Percentiles rank a stretch among this genome's conserved stretches.
Evolutionary conservation across 2,329 filamentous ascomycete species (phyloP).

Genomic region (Pseudodiploospora longispora): DNA sequence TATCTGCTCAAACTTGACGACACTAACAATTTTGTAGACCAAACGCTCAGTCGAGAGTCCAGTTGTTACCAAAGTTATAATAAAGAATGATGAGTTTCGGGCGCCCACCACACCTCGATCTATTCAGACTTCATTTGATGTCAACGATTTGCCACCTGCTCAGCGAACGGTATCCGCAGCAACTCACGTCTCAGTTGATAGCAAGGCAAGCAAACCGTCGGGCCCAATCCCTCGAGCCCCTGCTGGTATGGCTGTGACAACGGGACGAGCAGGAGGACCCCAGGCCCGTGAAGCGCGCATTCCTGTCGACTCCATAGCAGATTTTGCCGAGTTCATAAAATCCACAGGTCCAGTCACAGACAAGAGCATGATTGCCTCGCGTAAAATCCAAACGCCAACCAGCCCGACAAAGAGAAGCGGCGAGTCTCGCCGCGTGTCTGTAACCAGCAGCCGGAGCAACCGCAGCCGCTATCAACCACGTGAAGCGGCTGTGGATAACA

Average conservation of each 20-base stretch:
- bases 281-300: slow-evolving; percentile 65
- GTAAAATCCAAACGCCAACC: slow-evolving; percentile 23
- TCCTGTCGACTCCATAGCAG: slow-evolving; percentile 62
- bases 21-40: slow-evolving; percentile 23
- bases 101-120: slow-evolving; percentile 37
- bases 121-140: slow-evolving; percentile 34
- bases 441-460: slow-evolving; percentile 33
- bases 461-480: slow-evolving; percentile 57
- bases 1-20: neutral
- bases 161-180: slow-evolving; percentile 3
- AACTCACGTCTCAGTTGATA: slow-evolving; percentile 7
- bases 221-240: slow-evolving; percentile 16
- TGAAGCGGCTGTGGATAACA: slow-evolving; percentile 54
- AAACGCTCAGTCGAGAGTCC: slow-evolving; percentile 35
- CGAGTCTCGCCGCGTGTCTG: slow-evolving; percentile 30
- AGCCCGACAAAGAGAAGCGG: slow-evolving; percentile 28
- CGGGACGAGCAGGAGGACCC: slow-evolving; percentile 16
- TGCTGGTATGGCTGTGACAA: slow-evolving; percentile 11
- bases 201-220: slow-evolving; percentile 7
- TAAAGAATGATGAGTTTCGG: slow-evolving; percentile 41
- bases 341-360: slow-evolving; percentile 65
- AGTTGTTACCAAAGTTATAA: slow-evolving; percentile 29
- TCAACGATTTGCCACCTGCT: slow-evolving; percentile 20
- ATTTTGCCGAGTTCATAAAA: slow-evolving; percentile 85
- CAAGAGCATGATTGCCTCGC: slow-evolving; percentile 25